Evolutionary conservation across 495 filamentous ascomycete species (phyloP), one percentile per base, ranked within the genome.

Genomic region (Penicillium ucsense): DNA sequence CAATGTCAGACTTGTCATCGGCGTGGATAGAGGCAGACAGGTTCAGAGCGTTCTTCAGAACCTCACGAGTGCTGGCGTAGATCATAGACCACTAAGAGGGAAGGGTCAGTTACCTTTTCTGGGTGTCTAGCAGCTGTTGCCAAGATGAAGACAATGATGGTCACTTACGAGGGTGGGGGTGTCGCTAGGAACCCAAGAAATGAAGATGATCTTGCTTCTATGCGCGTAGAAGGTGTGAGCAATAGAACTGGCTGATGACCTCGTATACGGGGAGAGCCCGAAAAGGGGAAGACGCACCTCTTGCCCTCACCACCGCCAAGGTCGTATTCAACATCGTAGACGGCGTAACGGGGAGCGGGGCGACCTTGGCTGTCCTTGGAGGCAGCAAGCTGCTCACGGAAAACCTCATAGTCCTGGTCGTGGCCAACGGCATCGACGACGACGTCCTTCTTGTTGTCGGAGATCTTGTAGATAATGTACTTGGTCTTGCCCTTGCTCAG

Each of bases 401-500:
- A 94, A 49, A 63, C 69, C 37, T 89, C 84, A 72, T 85, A 90
- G 58, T 82, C 75, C 54, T 75, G 65, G 29, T 77, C 72, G 40
- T 74, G 72, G 47, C 82, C 81, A 50, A 80, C 76, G 55, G 94
- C 86, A 35, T 84, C 82, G 57, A 96, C 79, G 38, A 85, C 85
- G 62, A 96, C 89, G 59, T 84, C 66, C 70, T 86, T 92, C 82
- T 86, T 86, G 79, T 95, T 81, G 70, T 94, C 88, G 54, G 85
- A 79, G 61, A 98, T 83, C 78, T 95, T 95, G 85, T 82, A 97
- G 81, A 98, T 86, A 74, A 98, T 84, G 75, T 81, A 98, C 74
- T 94, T 95, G 75, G 81, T 73, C 69, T 83, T 82, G 48, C 60
- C 61, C 67, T 89, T 88, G 73, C 75, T 80, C 56, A 90, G 79